Conservation (phyloP, 2,329 filamentous ascomycete genomes). For the Venturiaceae sp. region DNA sequence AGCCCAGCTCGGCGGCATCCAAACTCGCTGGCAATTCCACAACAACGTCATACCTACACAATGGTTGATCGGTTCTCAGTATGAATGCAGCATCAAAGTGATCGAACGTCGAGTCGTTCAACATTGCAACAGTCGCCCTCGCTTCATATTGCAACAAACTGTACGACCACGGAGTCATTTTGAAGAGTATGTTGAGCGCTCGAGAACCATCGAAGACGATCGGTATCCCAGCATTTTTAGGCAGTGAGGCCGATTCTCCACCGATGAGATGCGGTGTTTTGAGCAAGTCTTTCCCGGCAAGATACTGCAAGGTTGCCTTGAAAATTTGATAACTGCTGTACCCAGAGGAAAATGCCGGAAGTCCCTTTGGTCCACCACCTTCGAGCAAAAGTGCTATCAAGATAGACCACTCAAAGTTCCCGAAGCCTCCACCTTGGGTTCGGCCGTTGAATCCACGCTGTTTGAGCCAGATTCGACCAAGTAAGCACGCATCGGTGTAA, state of each 20-base stretch:
- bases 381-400: slow-evolving; percentile 72
- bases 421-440: slow-evolving; percentile 73
- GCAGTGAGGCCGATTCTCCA: slow-evolving; percentile 24
- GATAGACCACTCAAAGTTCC: slow-evolving; percentile 84
- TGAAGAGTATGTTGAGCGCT: slow-evolving; percentile 75
- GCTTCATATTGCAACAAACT: slow-evolving; percentile 64
- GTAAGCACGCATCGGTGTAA: slow-evolving; percentile 74
- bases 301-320: slow-evolving; percentile 84
- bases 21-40: slow-evolving; percentile 21
- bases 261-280: slow-evolving; percentile 47
- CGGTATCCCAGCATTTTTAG: slow-evolving; percentile 43
- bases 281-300: slow-evolving; percentile 62
- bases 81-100: slow-evolving; percentile 86
- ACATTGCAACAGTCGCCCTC: slow-evolving; percentile 59
- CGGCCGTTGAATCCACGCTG: slow-evolving; percentile 71
- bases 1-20: not conserved
- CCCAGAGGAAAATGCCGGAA: slow-evolving; percentile 63
- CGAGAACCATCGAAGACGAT: slow-evolving; percentile 69
- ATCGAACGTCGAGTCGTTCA: slow-evolving; percentile 64
- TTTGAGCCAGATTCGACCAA: slow-evolving; percentile 81
- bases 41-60: slow-evolving; percentile 46
- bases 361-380: slow-evolving; percentile 62
- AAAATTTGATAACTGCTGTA: slow-evolving; percentile 91
- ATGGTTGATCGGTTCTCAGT: slow-evolving; percentile 40
- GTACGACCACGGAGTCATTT: slow-evolving; percentile 84